Conservation (phyloP, 306 rosid species). For the Vigna mungo region DNA sequence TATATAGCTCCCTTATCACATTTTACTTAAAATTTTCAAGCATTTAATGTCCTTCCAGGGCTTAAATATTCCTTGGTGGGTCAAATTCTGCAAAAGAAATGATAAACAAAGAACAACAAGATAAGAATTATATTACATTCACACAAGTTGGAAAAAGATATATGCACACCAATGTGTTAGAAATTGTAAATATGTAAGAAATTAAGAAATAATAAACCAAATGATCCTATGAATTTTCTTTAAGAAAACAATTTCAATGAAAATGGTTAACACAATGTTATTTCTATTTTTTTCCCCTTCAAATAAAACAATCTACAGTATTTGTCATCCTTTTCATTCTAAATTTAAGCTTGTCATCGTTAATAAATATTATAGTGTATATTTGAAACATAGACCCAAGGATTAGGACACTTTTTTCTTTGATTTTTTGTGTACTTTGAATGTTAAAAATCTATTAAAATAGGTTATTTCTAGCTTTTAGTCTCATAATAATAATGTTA, state of each 20-base stretch:
- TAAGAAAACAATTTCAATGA: too few relatives aligned
- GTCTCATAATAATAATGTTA: too few relatives aligned
- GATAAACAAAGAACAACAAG: conserved; percentile 4
- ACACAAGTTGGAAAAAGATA: conserved; percentile 9
- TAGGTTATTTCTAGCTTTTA: background rate
- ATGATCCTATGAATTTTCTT: background rate
- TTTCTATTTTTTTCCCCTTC: too few relatives aligned
- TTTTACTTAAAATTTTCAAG: conserved; percentile 44
- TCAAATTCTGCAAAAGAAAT: conserved; percentile 52
- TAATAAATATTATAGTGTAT: too few relatives aligned
- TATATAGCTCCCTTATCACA: conserved; percentile 22
- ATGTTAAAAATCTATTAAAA: too few relatives aligned
- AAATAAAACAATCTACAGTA: background rate
- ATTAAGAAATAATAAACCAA: conserved; percentile 19
- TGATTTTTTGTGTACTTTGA: too few relatives aligned
- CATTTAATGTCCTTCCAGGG: conserved; percentile 72
- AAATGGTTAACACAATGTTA: background rate
- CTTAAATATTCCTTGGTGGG: conserved; percentile 51
- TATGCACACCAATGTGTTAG: conserved; percentile 9
- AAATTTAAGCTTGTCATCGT: background rate
- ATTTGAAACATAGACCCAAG: background rate
- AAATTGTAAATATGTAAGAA: background rate
- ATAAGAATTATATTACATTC: background rate
- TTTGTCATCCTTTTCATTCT: background rate
- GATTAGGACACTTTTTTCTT: too few relatives aligned